Percentiles rank a stretch among this genome's conserved stretches.
Conservation (phyloP, 2,329 filamentous ascomycete species). For the Byssochlamys sp. region DNA sequence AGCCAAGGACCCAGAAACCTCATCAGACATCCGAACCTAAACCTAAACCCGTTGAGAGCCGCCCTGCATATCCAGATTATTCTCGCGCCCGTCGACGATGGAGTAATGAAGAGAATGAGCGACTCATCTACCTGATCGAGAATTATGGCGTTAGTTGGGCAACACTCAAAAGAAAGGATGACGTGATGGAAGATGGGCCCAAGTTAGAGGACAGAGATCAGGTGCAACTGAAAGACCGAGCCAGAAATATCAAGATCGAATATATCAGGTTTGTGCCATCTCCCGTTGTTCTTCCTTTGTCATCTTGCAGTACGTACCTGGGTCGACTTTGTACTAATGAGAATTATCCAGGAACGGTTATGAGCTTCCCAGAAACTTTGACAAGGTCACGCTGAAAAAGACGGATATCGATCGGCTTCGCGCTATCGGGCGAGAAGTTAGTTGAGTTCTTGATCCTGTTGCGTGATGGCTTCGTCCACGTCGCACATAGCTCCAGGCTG, state of each 20-base stretch:
- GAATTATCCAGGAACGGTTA: not conserved
- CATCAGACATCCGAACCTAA: not conserved
- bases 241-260: constrained; percentile 44
- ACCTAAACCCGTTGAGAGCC: not conserved
- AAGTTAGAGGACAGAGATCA: constrained; percentile 35
- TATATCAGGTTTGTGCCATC: constrained; percentile 32
- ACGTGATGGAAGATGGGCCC: constrained; percentile 16
- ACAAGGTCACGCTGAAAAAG: not conserved
- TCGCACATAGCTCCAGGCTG: not conserved
- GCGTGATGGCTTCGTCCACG: no score
- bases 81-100: constrained; percentile 22
- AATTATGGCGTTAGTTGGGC: constrained; percentile 40
- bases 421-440: not conserved
- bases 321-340: not conserved
- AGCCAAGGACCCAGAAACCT: not conserved
- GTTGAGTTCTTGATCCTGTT: not conserved
- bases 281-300: constrained; percentile 7
- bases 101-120: constrained; percentile 30
- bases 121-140: constrained; percentile 43
- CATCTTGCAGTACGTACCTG: constrained; percentile 2
- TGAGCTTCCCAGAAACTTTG: not conserved
- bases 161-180: constrained; percentile 31
- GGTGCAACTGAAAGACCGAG: constrained; percentile 47
- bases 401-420: not conserved
- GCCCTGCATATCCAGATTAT: not conserved